phyloP scores from a whole-genome alignment of 2,329 filamentous ascomycete species.

The Cercospora nicotianae region DNA sequence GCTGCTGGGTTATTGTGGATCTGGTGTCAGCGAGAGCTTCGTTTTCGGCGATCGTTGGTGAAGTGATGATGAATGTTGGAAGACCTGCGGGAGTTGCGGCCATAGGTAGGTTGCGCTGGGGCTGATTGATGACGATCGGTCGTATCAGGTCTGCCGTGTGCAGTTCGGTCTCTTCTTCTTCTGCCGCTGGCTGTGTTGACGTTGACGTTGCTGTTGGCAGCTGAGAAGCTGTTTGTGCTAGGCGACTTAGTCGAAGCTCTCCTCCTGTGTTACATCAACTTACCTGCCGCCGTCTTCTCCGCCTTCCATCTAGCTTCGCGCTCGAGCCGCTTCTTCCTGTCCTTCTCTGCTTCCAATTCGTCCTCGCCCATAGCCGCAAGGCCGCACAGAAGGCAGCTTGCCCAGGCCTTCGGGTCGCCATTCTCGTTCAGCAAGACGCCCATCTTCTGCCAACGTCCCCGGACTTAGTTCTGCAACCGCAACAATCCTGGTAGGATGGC shows the following conservation, averaged over 20 bases:
- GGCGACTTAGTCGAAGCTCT: not conserved
- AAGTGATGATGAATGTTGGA: not conserved
- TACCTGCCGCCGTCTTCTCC: not conserved
- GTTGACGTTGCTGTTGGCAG: not conserved
- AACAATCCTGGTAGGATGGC: too few relatives aligned
- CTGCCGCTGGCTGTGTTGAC: fast-evolving
- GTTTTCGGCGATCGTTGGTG: not conserved
- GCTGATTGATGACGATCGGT: not conserved
- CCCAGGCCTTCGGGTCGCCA: constrained; percentile 2
- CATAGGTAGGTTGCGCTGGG: not conserved
- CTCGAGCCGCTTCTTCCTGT: not conserved
- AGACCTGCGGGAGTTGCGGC: not conserved
- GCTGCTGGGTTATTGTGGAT: fast-evolving
- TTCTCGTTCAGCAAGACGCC: constrained; percentile 1
- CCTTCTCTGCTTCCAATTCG: not conserved
- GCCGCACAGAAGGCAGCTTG: not conserved
- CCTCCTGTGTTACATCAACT: not conserved
- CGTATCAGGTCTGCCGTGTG: not conserved
- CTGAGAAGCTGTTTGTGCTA: not conserved
- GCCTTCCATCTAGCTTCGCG: not conserved
- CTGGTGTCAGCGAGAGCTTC: not conserved
- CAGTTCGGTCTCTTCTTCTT: not conserved
- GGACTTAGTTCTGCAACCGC: too few relatives aligned
- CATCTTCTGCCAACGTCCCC: not conserved
- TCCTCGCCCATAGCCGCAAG: constrained; percentile 4